These are phyloP conservation scores for Monosporascus cannonballus DNA, from an alignment of 2,329 filamentous ascomycete species.

Conservation along the genomic window DNA sequence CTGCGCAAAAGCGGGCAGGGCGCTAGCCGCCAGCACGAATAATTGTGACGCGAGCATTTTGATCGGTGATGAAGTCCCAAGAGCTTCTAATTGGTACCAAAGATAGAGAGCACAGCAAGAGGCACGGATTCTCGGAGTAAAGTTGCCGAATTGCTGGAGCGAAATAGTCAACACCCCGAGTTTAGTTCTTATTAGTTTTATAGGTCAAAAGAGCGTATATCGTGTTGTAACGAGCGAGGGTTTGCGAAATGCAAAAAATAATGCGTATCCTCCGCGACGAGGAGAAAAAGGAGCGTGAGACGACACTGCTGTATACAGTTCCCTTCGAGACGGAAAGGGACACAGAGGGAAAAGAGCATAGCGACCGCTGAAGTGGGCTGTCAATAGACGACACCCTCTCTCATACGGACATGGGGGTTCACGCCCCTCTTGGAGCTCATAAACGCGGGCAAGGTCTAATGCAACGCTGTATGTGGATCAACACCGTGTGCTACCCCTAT, in stretches of 20 bases:
- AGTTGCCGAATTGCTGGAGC: too few species aligned
- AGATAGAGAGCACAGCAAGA: too few species aligned
- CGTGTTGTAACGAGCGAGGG: neutral
- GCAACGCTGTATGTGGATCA: neutral
- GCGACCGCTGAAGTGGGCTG: neutral
- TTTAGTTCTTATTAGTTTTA: too few species aligned
- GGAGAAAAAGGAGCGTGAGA: neutral
- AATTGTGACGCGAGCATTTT: constrained; percentile 23
- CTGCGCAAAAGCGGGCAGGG: constrained; percentile 20
- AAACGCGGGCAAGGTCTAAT: neutral
- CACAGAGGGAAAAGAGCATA: neutral
- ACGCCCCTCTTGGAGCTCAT: neutral
- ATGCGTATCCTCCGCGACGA: neutral
- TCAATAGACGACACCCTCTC: neutral
- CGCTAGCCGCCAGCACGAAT: constrained; percentile 21
- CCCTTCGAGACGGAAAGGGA: neutral
- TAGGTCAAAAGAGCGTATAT: neutral
- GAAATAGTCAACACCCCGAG: too few species aligned
- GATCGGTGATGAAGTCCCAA: constrained; percentile 8
- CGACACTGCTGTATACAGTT: neutral
- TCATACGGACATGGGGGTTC: neutral
- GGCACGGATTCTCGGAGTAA: too few species aligned
- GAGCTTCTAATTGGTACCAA: neutral
- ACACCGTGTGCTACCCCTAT: neutral
- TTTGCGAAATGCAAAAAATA: neutral